These are phyloP conservation scores for Russula dissimulans DNA, from an alignment of 768 basidiomycete species.

Conservation along the genomic window DNA sequence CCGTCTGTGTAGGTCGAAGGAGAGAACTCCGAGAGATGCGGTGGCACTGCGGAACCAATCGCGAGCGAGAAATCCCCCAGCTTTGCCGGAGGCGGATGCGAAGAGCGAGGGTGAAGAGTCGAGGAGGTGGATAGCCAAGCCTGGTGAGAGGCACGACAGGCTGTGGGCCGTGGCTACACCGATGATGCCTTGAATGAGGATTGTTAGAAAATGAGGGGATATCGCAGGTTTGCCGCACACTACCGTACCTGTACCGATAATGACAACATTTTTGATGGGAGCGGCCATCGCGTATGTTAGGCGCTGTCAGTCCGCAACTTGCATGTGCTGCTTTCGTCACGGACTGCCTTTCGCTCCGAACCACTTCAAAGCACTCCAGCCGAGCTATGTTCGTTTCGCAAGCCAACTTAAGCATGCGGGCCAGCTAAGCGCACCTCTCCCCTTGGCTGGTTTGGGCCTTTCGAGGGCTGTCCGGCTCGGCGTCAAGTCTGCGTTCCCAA, in stretches of 20 bases:
- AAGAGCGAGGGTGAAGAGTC: constrained; percentile 27
- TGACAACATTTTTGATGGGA: constrained; percentile 25
- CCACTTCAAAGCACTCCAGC: background rate
- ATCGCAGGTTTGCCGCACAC: background rate
- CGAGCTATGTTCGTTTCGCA: background rate
- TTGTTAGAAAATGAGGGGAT: background rate
- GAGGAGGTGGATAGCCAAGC: constrained; percentile 31
- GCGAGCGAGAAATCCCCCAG: constrained; percentile 34
- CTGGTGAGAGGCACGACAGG: no score
- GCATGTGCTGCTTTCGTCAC: background rate
- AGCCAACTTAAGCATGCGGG: background rate
- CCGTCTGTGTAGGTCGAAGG: constrained; percentile 24
- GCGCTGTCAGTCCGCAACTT: background rate
- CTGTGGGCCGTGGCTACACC: constrained; percentile 23
- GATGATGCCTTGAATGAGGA: constrained; percentile 29
- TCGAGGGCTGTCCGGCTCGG: constrained; percentile 39
- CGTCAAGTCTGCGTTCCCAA: constrained; percentile 51
- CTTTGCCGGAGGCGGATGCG: no score
- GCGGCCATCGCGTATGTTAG: no score
- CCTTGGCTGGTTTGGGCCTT: constrained; percentile 49
- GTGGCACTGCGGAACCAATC: constrained; percentile 22
- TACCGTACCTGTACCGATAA: constrained; percentile 32
- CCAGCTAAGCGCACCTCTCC: background rate
- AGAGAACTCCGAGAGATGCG: background rate
- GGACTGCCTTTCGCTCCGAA: background rate